These are phyloP conservation scores for Stachybotrys echinatus DNA, from an alignment of 2,329 filamentous ascomycete genomes.

Conservation along the genomic window DNA sequence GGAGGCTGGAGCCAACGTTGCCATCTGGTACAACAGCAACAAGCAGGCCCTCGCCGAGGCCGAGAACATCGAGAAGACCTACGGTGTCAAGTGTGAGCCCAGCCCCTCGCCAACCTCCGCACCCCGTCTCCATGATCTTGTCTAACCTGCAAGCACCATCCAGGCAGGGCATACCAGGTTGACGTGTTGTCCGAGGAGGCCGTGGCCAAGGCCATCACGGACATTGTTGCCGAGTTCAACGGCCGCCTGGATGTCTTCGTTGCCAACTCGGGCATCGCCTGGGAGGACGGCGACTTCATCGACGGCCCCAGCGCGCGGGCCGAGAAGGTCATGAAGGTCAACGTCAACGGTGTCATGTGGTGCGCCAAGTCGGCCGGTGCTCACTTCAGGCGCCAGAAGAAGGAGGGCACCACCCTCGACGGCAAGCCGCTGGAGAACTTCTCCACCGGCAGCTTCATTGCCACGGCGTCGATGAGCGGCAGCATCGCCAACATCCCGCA, in stretches of 20 bases:
- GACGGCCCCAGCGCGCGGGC: slow-evolving; percentile 61
- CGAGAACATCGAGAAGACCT: slow-evolving; percentile 57
- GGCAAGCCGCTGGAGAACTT: slow-evolving; percentile 58
- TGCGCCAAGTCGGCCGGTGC: slow-evolving; percentile 65
- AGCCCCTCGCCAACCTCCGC: slow-evolving; percentile 8
- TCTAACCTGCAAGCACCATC: background rate
- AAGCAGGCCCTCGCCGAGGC: slow-evolving; percentile 57
- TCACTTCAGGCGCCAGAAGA: slow-evolving; percentile 66
- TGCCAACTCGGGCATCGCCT: slow-evolving; percentile 72
- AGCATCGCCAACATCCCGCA: slow-evolving; percentile 76
- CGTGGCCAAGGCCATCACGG: slow-evolving; percentile 44
- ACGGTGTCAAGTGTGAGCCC: slow-evolving; percentile 60
- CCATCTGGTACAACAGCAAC: slow-evolving; percentile 69
- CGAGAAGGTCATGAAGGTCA: slow-evolving; percentile 62
- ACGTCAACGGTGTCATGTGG: slow-evolving; percentile 75
- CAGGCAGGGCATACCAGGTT: slow-evolving; percentile 58
- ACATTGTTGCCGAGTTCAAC: slow-evolving; percentile 61
- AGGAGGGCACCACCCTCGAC: slow-evolving; percentile 57
- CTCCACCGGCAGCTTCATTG: slow-evolving; percentile 65
- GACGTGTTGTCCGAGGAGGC: slow-evolving; percentile 50
- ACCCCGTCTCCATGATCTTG: too few species aligned
- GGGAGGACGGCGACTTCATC: slow-evolving; percentile 63
- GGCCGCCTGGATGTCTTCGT: slow-evolving; percentile 73
- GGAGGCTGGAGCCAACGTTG: slow-evolving; percentile 67
- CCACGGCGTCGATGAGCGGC: slow-evolving; percentile 73